Evolutionary conservation across 225 moss, liverwort and hornwort genomes (phyloP), one percentile per base, ranked within the genome.

Genomic region (Physcomitrellopsis africana): DNA sequence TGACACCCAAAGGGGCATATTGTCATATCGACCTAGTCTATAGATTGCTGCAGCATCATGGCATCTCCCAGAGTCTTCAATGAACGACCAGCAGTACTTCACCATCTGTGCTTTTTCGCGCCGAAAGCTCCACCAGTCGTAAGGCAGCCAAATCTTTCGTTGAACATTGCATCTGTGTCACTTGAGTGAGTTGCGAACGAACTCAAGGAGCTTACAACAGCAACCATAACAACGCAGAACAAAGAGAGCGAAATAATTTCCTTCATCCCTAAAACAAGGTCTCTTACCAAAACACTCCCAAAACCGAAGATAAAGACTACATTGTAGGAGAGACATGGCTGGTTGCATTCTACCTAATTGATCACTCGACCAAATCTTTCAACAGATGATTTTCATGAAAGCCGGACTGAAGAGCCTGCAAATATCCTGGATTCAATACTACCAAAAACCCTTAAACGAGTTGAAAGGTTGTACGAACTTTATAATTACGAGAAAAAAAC

Each of bases 161-260:
- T 51, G 49, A 65, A 54, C 61, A 17, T 46, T 75, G 52, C 56
- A 66, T 3, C 55, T 51, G 51, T 32, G 15, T 60, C 72, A 63
- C 20, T 73, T 14, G 62, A 63, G 52, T 14, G 62, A 63, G 52
- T 53, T 57, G 75, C 66, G 24, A 75, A 47, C 66, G 52, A 27
- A 56, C 66, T 16, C 16, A 67, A 51, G 51, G 26, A 67, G 27
- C 32, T 37, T 37, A 37, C 7, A 37, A 37, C 32, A 37, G 32
- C 2, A 37, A 7, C 5, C 32, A 61, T 32, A 2, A 16, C 7
- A 10, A 5, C 61, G 16, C 8, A 9, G 8, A 32, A 37, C 11
- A 67, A 49, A 10, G 24, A 51, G 66, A 17, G 51, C 27, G 20
- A 47, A 23, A 18, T 65, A 22, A 14, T 65, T 47, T 23, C 10